A percentile compares a stretch with the other conserved stretches of the same genome.
Conservation (phyloP, 2,329 filamentous ascomycete genomes). For the Remersonia thermophila region DNA sequence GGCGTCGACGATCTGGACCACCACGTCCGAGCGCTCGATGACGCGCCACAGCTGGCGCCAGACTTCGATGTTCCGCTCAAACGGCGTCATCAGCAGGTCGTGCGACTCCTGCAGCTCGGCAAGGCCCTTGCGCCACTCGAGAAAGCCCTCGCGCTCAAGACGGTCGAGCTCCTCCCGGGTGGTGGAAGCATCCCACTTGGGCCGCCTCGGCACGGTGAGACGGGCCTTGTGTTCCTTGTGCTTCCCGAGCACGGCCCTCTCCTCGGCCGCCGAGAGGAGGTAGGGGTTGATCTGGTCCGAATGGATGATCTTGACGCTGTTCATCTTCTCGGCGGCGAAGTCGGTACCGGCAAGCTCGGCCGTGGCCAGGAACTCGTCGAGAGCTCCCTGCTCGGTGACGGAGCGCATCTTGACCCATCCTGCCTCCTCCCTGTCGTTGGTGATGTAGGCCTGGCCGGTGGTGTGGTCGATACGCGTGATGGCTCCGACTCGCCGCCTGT, state of each 20-base stretch:
- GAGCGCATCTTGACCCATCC: slow-evolving; percentile 99
- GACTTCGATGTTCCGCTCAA: slow-evolving; percentile 93
- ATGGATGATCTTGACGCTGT: slow-evolving; percentile 98
- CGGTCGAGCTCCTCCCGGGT: slow-evolving; percentile 71
- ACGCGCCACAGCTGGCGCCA: slow-evolving; percentile 98
- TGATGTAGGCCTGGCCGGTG: slow-evolving; percentile 83
- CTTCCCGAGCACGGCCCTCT: slow-evolving; percentile 64
- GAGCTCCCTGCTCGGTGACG: slow-evolving; percentile 88
- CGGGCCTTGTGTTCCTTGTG: slow-evolving; percentile 68
- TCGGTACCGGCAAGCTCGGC: slow-evolving; percentile 96
- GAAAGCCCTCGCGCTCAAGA: slow-evolving; percentile 65
- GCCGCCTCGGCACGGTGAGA: slow-evolving; percentile 80
- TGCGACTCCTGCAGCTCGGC: slow-evolving; percentile 90
- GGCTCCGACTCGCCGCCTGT: slow-evolving; percentile 57
- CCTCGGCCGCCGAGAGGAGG: slow-evolving; percentile 72
- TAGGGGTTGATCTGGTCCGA: slow-evolving; percentile 93
- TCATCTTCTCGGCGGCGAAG: slow-evolving; percentile 98
- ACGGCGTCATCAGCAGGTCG: slow-evolving; percentile 92
- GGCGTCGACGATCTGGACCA: slow-evolving; percentile 97
- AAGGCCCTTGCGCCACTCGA: slow-evolving; percentile 80
- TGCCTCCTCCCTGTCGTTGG: slow-evolving; percentile 80
- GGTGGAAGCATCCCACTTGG: slow-evolving; percentile 76
- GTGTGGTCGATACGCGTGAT: slow-evolving; percentile 60
- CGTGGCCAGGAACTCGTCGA: slow-evolving; percentile 93
- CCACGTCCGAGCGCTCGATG: slow-evolving; percentile 86